Conservation (phyloP, 441 rosid species). For the Rhodomyrtus psidioides region DNA sequence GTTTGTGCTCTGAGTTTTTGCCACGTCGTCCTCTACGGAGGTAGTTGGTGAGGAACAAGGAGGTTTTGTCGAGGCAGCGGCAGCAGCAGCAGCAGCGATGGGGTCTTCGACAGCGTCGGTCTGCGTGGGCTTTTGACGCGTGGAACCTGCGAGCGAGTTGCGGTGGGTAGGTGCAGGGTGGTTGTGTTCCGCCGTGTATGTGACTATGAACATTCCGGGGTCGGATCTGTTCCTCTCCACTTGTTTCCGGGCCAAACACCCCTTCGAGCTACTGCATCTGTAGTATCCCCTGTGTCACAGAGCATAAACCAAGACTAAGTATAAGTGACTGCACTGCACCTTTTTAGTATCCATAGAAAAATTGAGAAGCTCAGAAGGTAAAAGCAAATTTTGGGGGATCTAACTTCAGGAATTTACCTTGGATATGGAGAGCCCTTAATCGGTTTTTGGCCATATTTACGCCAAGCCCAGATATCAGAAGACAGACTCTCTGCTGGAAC, state of each 20-base stretch:
- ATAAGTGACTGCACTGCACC: not conserved
- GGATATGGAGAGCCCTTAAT: conserved; percentile 96
- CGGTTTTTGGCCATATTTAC: conserved; percentile 96
- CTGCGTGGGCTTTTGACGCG: conserved; percentile 60
- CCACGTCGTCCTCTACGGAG: conserved; percentile 38
- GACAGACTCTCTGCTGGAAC: conserved; percentile 78
- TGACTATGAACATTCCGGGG: conserved; percentile 77
- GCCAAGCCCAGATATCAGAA: conserved; percentile 93
- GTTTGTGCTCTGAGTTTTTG: conserved; percentile 21
- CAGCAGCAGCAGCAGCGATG: not conserved
- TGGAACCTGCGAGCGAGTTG: conserved; percentile 85
- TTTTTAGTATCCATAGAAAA: not conserved
- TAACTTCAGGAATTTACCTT: conserved; percentile 24
- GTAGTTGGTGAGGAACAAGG: conserved; percentile 53
- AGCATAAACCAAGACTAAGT: conserved; percentile 6
- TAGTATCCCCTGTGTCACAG: conserved; percentile 63
- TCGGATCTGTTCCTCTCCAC: conserved; percentile 93
- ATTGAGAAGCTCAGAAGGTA: not conserved
- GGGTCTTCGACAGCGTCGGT: conserved; percentile 20
- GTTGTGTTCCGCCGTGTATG: conserved; percentile 92
- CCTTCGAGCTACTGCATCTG: conserved; percentile 87
- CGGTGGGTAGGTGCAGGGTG: conserved; percentile 93
- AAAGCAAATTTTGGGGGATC: not conserved
- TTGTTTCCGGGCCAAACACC: conserved; percentile 89
- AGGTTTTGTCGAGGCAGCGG: conserved; percentile 8